Base-by-base conservation (phyloP, 306 rosid species). In the Vigna mungo region DNA sequence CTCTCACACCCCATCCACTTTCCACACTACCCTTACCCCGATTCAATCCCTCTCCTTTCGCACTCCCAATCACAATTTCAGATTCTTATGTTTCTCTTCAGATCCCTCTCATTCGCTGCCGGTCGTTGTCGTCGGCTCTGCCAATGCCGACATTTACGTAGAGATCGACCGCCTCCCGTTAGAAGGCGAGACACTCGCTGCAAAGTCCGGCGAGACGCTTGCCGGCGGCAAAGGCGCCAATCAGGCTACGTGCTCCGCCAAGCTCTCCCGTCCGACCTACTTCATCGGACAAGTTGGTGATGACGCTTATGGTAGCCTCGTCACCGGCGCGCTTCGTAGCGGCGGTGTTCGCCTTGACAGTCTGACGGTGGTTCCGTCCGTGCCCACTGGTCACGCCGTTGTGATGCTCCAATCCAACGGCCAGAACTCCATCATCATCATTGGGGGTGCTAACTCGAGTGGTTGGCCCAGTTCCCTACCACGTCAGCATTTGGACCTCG, bases 211-310 rank as follows among this genome's bases (percentile, higher is more conserved):
- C 0, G 90, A 90, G 85, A 92, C 92, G 5, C 84, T 92, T 44
- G 90, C 97, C 8, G 96, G 98, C 3, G 98, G 96, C 37, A 90
- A 92, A 64, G 93, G 97, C 11, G 96, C 92, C 13, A 92, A 95
- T 74, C 98, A 92, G 84, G 98, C 96, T 2, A 88, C 81, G 1
- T 92, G 96, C 34, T 90, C 90, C 0, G 96, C 92, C 25, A 89
- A 80, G 77, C 89, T 95, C 7, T 78, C 89, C 1, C 87, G 89
- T 82, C 93, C 96, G 1, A 95, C 98, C 0, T 90, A 87, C 79
- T 92, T 95, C 52, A 75, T 95, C 20, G 98, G 97, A n/a, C 97
- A 92, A 77, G 84, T 95, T 6, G 98, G 98, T 1, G 78, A 83
- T 4, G 98, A 95, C 74, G 92, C 92, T 9, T 85, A 89, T 41